Evolutionary conservation across 2,329 filamentous ascomycete species (phyloP).

Genomic region (Ophiostoma piceae): DNA sequence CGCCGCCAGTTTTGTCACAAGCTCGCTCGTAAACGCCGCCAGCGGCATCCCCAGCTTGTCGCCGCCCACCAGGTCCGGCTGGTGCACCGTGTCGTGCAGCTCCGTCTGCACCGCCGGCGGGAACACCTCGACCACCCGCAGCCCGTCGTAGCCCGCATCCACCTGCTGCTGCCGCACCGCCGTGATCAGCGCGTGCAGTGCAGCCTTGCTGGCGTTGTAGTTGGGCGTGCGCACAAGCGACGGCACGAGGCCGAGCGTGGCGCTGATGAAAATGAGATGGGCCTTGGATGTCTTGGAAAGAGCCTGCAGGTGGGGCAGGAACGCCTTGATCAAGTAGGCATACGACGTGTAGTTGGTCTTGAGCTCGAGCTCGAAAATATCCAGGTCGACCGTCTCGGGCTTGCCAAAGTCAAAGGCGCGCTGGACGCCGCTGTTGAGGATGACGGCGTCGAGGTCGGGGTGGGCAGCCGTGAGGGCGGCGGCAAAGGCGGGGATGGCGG

Average conservation of each 20-base stretch:
- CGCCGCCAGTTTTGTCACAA: conserved; percentile 36
- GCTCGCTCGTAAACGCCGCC: conserved; percentile 39
- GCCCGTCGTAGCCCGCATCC: conserved; percentile 33
- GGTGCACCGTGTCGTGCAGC: conserved; percentile 38
- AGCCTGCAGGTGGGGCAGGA: conserved; percentile 41
- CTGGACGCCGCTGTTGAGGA: conserved; percentile 49
- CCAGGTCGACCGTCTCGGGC: conserved; percentile 39
- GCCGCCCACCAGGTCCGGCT: conserved; percentile 41
- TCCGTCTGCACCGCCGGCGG: conserved; percentile 42
- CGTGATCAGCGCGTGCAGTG: conserved; percentile 42
- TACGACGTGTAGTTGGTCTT: conserved; percentile 43
- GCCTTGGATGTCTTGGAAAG: conserved; percentile 15
- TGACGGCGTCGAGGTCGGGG: conserved; percentile 46
- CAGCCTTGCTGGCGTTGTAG: conserved; percentile 48
- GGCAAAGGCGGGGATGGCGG: conserved; percentile 35
- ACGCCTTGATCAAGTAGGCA: conserved; percentile 41
- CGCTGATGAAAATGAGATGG: conserved; percentile 31
- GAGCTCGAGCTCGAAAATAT: conserved; percentile 38
- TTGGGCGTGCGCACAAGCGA: conserved; percentile 40
- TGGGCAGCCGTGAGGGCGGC: conserved; percentile 34
- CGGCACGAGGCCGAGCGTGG: conserved; percentile 38
- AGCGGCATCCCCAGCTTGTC: conserved; percentile 46
- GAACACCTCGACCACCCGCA: conserved; percentile 41
- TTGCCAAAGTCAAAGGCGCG: conserved; percentile 40
- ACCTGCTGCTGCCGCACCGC: conserved; percentile 43